These are phyloP conservation scores for Avena atlantica DNA, from an alignment of 176 grass and related monocot genomes.

Conservation along the genomic window DNA sequence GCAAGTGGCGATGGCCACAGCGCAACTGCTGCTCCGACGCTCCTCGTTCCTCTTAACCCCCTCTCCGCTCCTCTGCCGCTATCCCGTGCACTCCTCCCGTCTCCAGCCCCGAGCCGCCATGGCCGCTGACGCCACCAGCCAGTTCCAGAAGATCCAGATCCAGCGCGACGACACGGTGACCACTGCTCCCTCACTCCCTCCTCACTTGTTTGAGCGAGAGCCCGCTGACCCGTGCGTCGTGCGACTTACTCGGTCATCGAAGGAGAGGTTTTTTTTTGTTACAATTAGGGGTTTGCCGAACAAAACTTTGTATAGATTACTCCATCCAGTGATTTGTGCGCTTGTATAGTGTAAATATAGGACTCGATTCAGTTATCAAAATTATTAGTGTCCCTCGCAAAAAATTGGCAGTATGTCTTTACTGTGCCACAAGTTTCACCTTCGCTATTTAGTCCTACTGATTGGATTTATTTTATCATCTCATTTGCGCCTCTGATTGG, in stretches of 20 bases:
- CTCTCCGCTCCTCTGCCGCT: constrained; percentile 27
- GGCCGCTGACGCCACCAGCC: constrained; percentile 46
- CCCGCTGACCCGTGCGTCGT: background rate
- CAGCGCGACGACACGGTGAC: constrained; percentile 79
- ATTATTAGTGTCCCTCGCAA: background rate
- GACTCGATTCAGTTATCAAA: background rate
- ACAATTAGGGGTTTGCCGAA: background rate
- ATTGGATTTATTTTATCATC: background rate
- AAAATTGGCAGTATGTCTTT: background rate
- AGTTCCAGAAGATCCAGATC: constrained; percentile 84
- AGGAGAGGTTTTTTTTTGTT: background rate
- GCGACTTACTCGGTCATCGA: background rate
- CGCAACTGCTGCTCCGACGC: constrained; percentile 37
- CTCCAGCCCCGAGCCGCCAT: constrained; percentile 46
- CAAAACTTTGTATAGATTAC: background rate
- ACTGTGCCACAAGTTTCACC: background rate
- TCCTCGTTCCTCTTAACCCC: constrained; percentile 18
- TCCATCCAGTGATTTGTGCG: background rate
- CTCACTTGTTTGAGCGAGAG: background rate
- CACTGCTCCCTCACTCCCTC: background rate
- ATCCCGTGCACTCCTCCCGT: constrained; percentile 27
- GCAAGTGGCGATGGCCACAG: constrained; percentile 39
- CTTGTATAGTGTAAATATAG: background rate
- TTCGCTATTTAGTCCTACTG: background rate
- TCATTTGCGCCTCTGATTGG: too few species aligned